Evolutionary conservation across 1,139 yeast species (phyloP), one percentile per base, ranked within the genome.

Genomic region (Kodamaea plutei): DNA sequence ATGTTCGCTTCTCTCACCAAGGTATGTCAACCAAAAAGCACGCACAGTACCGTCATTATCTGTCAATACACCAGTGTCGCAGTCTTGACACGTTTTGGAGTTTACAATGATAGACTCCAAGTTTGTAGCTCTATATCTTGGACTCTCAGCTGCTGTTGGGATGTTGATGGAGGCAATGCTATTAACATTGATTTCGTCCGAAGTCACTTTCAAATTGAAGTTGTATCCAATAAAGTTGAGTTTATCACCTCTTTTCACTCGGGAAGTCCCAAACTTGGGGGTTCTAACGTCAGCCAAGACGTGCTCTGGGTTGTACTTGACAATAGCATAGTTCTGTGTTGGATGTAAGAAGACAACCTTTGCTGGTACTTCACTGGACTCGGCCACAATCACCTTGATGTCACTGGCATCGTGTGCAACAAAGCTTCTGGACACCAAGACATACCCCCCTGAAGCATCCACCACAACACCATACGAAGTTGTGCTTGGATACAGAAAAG

Each of bases 351-450:
- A 88, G 16, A 79, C 80, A 16, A 87, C 91, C 39, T 77, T 69
- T 1, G 83, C 96, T 0, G 94, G 88, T 13, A 88, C 73, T 43
- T 82, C 79, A 13, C 85, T 75, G 2, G 95, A 81, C 43, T 88
- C 96, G 4, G 96, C 95, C 51, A 89, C 77, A 3, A 89, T 78
- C 16, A 89, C 70, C 31, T 77, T 69, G 14, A 87, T 70, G 54
- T 88, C 95, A 45, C 87, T 69, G 56, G 89, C 69, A 46, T 84
- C 95, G 57, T 87, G 94, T 4, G 96, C 95, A 11, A 88, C 85
- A 35, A 75, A 69, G 38, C 79, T 69, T 42, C 96, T 69, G 2
- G 95, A 82, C 2, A 84, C 88, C 28, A 88, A 61, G 4, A 85
- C 88, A 40, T 77, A 80, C 2, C 96, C 97, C 40, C 75, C 73